phyloP scores from a whole-genome alignment of 2,329 filamentous ascomycete genomes.

The Xylariaceae sp. region DNA sequence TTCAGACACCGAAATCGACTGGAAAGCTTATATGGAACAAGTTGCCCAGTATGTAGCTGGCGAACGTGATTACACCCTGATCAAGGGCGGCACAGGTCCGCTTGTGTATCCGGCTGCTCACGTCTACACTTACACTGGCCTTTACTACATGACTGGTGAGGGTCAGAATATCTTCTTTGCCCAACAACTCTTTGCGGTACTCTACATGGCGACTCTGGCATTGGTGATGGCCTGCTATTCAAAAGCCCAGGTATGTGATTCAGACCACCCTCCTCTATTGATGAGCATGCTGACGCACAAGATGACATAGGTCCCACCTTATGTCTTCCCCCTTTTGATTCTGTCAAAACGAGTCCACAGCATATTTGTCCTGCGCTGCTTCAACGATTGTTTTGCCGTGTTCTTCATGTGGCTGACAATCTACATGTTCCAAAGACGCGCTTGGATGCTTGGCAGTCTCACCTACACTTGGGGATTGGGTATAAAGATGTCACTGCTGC shows the following conservation, averaged over 20 bases:
- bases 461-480: constrained; percentile 76
- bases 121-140: constrained; percentile 80
- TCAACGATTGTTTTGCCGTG: constrained; percentile 91
- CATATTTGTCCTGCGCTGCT: constrained; percentile 86
- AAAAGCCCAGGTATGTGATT: constrained; percentile 57
- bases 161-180: constrained; percentile 73
- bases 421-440: constrained; percentile 67
- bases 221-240: constrained; percentile 82
- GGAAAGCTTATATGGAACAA: constrained; percentile 96
- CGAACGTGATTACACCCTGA: constrained; percentile 82
- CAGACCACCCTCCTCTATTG: not conserved
- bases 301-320: constrained; percentile 67
- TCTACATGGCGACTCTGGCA: constrained; percentile 74
- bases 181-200: constrained; percentile 75
- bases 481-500: constrained; percentile 91
- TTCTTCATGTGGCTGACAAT: constrained; percentile 82
- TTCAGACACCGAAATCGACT: constrained; percentile 93
- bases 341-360: constrained; percentile 91
- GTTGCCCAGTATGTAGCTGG: constrained; percentile 73
- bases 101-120: constrained; percentile 93
- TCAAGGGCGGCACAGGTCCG: constrained; percentile 85
- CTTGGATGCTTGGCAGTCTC: constrained; percentile 69
- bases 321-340: constrained; percentile 79
- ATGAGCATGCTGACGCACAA: not conserved
- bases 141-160: constrained; percentile 73